A percentile compares a stretch with the other conserved stretches of the same genome.
phyloP scores from a whole-genome alignment of 2,329 filamentous ascomycete species.

The Chrysosporium keratinophilum region DNA sequence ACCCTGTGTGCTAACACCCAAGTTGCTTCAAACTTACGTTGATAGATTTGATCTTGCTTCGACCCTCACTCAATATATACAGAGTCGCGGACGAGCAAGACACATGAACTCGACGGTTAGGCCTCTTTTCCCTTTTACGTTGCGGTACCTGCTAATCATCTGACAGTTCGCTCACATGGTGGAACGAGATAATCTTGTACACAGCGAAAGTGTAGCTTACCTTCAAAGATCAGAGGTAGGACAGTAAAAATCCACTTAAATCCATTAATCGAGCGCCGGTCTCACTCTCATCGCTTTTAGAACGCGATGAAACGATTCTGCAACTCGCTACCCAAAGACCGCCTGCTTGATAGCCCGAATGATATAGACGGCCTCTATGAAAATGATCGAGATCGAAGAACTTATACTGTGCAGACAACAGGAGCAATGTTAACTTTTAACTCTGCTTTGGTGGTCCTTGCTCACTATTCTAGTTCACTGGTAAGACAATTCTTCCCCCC shows the following conservation, averaged over 20 bases:
- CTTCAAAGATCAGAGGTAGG: constrained; percentile 37
- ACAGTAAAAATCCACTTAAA: not conserved
- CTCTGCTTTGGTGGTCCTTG: constrained; percentile 60
- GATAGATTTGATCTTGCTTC: constrained; percentile 70
- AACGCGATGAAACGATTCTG: constrained; percentile 65
- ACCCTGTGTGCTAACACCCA: not conserved
- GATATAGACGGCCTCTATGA: constrained; percentile 48
- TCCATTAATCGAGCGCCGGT: not conserved
- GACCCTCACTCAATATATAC: constrained; percentile 89
- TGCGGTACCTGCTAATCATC: not conserved
- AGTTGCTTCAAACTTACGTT: not conserved
- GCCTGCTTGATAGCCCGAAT: constrained; percentile 54
- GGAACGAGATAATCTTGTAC: constrained; percentile 58
- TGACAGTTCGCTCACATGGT: constrained; percentile 66
- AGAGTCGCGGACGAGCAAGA: constrained; percentile 79
- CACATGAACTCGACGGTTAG: constrained; percentile 56
- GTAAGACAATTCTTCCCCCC: constrained; percentile 23
- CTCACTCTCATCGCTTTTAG: constrained; percentile 21
- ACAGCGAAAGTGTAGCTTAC: constrained; percentile 49
- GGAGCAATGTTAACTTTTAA: constrained; percentile 71
- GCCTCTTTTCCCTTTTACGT: not conserved
- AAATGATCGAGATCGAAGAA: constrained; percentile 42
- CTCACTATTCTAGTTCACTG: constrained; percentile 62
- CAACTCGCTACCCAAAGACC: constrained; percentile 59
- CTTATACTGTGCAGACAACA: constrained; percentile 53